Percentiles rank a stretch among this genome's conserved stretches.
Evolutionary conservation across 305 asterid species (phyloP).

Genomic region (Fraxinus nigra): DNA sequence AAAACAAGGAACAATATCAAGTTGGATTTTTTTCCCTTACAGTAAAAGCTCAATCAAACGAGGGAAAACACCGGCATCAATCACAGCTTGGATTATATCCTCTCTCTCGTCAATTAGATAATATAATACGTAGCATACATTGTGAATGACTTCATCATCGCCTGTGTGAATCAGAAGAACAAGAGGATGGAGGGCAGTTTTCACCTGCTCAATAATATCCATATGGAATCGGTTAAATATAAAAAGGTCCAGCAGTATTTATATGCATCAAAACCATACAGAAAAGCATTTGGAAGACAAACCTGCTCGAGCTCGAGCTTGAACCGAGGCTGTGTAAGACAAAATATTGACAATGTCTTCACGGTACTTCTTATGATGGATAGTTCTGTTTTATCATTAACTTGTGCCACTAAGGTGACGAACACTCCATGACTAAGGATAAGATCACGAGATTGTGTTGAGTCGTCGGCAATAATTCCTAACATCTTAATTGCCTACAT

Average conservation of each 20-base stretch:
- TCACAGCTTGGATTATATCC: not conserved
- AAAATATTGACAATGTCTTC: constrained; percentile 35
- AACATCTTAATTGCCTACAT: not conserved
- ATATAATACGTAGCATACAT: not conserved
- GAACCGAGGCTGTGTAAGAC: not conserved
- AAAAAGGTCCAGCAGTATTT: not conserved
- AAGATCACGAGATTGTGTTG: not conserved
- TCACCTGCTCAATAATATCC: not conserved
- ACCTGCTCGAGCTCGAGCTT: not conserved
- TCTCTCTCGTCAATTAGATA: not conserved
- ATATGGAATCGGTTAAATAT: not conserved
- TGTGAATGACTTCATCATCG: not conserved
- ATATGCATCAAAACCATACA: not conserved
- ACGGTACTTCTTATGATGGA: constrained; percentile 50
- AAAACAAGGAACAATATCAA: not conserved
- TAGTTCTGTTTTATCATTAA: constrained; percentile 24
- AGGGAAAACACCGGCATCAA: not conserved
- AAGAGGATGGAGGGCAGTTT: not conserved
- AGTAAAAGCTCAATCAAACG: not conserved
- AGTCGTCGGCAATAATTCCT: not conserved
- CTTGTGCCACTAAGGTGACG: not conserved
- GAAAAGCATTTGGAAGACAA: not conserved
- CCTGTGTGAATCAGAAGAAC: not conserved
- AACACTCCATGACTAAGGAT: not conserved
- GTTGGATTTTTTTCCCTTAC: not conserved